A percentile compares a stretch with the other conserved stretches of the same genome.
phyloP scores from a whole-genome alignment of 176 grass and related monocot genomes.

The Zea mays region DNA sequence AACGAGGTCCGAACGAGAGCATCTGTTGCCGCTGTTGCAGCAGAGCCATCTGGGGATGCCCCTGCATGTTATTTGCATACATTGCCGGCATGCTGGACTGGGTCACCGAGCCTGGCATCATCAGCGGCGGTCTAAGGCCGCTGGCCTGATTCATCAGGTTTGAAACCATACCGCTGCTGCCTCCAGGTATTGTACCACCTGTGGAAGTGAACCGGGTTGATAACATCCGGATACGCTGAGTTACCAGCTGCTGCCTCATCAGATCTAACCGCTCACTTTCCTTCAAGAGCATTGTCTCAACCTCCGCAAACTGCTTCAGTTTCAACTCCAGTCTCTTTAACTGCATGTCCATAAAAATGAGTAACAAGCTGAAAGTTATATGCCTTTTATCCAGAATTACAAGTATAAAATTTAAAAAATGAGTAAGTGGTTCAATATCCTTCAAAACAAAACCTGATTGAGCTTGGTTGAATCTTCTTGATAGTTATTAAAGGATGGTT shows the following conservation, averaged over 20 bases:
- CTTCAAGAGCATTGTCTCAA: slow-evolving; percentile 85
- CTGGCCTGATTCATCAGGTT: slow-evolving; percentile 48
- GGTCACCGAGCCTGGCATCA: slow-evolving; percentile 31
- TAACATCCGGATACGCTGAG: slow-evolving; percentile 57
- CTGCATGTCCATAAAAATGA: slow-evolving; percentile 31
- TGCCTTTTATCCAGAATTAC: background rate
- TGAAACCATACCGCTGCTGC: slow-evolving; percentile 39
- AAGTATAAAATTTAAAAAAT: background rate
- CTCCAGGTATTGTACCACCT: slow-evolving; percentile 28
- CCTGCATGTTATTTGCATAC: slow-evolving; percentile 60
- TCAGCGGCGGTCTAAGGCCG: slow-evolving; percentile 33
- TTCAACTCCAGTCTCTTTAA: slow-evolving; percentile 97
- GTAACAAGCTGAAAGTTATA: background rate
- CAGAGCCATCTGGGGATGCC: slow-evolving; percentile 69
- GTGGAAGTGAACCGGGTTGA: slow-evolving; percentile 48
- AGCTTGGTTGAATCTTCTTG: slow-evolving; percentile 1
- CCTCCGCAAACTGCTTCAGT: slow-evolving; percentile 91
- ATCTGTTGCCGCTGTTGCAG: slow-evolving; percentile 61
- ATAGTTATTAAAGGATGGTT: background rate
- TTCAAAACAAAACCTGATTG: background rate
- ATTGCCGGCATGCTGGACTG: slow-evolving; percentile 44
- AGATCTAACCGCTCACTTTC: slow-evolving; percentile 76
- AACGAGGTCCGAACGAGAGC: slow-evolving; percentile 67
- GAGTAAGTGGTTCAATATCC: background rate
- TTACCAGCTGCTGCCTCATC: slow-evolving; percentile 58